Base-by-base conservation (phyloP, 2,329 filamentous ascomycete genomes). In the Knufia fluminis region DNA sequence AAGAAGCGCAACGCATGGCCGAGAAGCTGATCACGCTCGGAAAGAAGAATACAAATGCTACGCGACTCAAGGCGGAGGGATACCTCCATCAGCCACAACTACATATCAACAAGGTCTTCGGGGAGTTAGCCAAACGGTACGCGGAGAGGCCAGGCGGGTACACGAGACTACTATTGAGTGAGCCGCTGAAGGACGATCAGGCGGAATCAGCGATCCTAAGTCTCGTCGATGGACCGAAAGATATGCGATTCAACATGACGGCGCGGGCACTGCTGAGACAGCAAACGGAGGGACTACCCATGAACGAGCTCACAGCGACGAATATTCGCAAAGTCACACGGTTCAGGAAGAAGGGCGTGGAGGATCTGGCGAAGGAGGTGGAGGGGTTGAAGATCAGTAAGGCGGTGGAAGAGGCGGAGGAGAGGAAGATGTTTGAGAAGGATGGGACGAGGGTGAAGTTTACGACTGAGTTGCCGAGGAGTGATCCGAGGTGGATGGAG, bases 11-110 rank as follows among this genome's bases (percentile, higher is more conserved):
- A 71, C 79, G 86, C 38, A 68, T 97, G 59, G 92, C 90, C 6
- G 92, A 98, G 66, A 94, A 94, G 74, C 75, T 97, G 58, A 90
- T 98, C 62, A 96, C 90, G 3, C 68, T 95, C 60, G 91, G 86
- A 17, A 98, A 97, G 78, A 85, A 83, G 71, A 88, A 96, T 67
- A 94, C 91, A 35, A 83, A 89, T 62, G 86, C 87, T 17, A 84
- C 83, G 53, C 77, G 79, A 66, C 76, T 81, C 64, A 79, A 78
- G 58, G 91, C 89, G n/a, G 72, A 83, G 61, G 79, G 78, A 33
- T 89, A 90, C 60, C 83, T 98, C 66, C 97, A 82, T 66, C 92
- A 67, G 54, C 68, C 68, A 28, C 64, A 69, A 44, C 57, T 63
- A 38, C 51, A 58, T 24, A 54, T 97, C 50, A 85, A 86, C 49